phyloP scores from a whole-genome alignment of 1,284 basidiomycete genomes.

The Peniophora sp. region DNA sequence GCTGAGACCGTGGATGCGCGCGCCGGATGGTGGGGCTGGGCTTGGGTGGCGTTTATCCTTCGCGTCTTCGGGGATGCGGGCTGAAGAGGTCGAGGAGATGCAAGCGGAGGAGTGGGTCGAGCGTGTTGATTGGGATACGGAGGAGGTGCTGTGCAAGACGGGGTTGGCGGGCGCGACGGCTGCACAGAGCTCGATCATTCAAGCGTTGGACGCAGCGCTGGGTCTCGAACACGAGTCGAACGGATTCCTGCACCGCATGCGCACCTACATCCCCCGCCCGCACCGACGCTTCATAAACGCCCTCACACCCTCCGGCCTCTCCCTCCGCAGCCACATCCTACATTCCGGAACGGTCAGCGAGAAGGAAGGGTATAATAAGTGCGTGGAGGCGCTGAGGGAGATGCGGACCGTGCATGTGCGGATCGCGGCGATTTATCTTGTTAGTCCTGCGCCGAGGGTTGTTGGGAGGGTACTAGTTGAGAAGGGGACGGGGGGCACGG shows the following conservation, averaged over 20 bases:
- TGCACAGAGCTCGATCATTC: slow-evolving; percentile 10
- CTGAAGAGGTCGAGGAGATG: neutral
- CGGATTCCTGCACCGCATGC: slow-evolving; percentile 39
- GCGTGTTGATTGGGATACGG: neutral
- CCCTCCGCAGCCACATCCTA: slow-evolving; percentile 19
- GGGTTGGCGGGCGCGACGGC: slow-evolving; percentile 5
- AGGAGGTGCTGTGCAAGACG: neutral
- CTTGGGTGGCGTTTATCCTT: neutral
- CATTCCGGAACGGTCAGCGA: slow-evolving; percentile 6
- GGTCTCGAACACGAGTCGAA: slow-evolving; percentile 16
- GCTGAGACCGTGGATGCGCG: slow-evolving; percentile 7
- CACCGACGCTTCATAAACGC: slow-evolving; percentile 50
- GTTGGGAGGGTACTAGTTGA: neutral
- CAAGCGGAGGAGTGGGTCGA: slow-evolving; percentile 2
- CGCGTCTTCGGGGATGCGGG: neutral
- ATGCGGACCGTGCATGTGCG: slow-evolving; percentile 48
- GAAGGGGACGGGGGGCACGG: slow-evolving; percentile 9
- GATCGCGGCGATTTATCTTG: slow-evolving; percentile 42
- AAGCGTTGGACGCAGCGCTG: slow-evolving; percentile 10
- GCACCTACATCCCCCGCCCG: slow-evolving; percentile 42
- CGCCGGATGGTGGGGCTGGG: neutral
- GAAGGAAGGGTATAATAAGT: slow-evolving; percentile 34
- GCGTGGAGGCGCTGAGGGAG: slow-evolving; percentile 34
- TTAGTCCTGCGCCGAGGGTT: slow-evolving; percentile 18
- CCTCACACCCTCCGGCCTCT: slow-evolving; percentile 25